Evolutionary conservation across 1,284 basidiomycete genomes (phyloP), one percentile per base, ranked within the genome.

Genomic region (Irpex rosettiformis): DNA sequence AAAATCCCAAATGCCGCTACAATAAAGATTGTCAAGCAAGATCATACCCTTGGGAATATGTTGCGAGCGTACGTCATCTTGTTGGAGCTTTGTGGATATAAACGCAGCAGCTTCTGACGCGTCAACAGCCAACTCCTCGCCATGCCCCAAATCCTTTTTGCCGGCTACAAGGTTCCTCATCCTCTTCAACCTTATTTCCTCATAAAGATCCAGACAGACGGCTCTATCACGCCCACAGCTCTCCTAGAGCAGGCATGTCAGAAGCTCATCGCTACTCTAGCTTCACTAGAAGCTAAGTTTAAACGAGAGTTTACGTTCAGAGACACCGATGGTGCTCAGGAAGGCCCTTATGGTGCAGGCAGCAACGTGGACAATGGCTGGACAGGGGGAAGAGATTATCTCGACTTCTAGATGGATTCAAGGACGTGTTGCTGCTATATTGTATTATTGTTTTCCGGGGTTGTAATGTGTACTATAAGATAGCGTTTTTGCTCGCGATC

Each of bases 1-100:
- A 97, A 96, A 76, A 93, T 99, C 60, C 94, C 96, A 1, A 98
- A 98, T 69, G 95, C 96, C 0, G 95, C 95, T 13, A 97, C 95
- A 0, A 84, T 99, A 64, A 91, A 93, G 66, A 82, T 99, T 66
- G 84, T 94, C 64, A 98, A 98, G 77, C 95, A 98, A 72, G 97
- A 99, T 71, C 97, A 99, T 70, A 99, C 97, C 0, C 77, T 99
- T 7, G 96, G 89, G 4, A 97, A 97, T 76, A 93, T 99, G 91
- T 80, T 99, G 18, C 86, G 97, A 67, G 86, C 93, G 93, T 96
- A 71, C 71, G 92, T 86, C 11, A 18, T 51, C 33, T 43, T 52
- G 29, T 24, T 45, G 52, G 61, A 53, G 24, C 3, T 16, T 37
- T 16, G 16, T 37, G 33, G 10, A 8, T 37, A 37, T 37, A 16